phyloP scores from a whole-genome alignment of 768 basidiomycete species.

The Macrocybe gigantea region DNA sequence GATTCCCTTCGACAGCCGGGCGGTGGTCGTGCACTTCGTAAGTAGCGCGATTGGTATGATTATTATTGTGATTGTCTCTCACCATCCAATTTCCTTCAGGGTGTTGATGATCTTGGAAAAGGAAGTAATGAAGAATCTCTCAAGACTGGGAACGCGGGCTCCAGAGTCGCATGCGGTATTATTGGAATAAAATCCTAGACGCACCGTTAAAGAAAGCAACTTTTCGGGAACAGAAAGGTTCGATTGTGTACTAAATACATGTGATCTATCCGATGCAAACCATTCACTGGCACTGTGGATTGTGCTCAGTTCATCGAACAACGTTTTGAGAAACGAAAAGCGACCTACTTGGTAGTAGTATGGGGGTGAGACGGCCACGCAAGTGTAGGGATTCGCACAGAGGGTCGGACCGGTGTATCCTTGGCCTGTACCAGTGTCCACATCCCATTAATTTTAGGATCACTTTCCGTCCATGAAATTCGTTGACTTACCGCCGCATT shows the following conservation, averaged over 20 bases:
- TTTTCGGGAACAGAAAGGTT: too few relatives aligned
- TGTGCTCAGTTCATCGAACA: background rate
- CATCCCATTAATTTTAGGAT: background rate
- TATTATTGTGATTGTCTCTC: constrained; percentile 5
- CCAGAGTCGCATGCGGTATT: constrained; percentile 75
- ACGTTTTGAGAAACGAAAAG: background rate
- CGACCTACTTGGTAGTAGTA: constrained; percentile 47
- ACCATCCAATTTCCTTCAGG: constrained; percentile 22
- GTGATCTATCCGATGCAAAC: background rate
- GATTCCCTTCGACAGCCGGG: constrained; percentile 36
- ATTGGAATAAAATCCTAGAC: constrained; percentile 44
- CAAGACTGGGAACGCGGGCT: constrained; percentile 77
- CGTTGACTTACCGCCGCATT: constrained; percentile 40
- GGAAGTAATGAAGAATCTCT: constrained; percentile 63
- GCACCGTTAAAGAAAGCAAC: background rate
- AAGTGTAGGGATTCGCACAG: constrained; percentile 36
- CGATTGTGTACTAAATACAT: background rate
- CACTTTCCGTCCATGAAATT: background rate
- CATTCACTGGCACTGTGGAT: constrained; percentile 16
- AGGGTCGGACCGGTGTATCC: constrained; percentile 41
- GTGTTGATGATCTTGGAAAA: constrained; percentile 74
- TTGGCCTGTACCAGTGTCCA: constrained; percentile 20
- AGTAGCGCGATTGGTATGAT: constrained; percentile 11
- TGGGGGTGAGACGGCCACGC: constrained; percentile 41
- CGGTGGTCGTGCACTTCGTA: constrained; percentile 72